These are phyloP conservation scores for Phaeosphaeria sp. DNA, from an alignment of 2,329 filamentous ascomycete species.

Conservation along the genomic window DNA sequence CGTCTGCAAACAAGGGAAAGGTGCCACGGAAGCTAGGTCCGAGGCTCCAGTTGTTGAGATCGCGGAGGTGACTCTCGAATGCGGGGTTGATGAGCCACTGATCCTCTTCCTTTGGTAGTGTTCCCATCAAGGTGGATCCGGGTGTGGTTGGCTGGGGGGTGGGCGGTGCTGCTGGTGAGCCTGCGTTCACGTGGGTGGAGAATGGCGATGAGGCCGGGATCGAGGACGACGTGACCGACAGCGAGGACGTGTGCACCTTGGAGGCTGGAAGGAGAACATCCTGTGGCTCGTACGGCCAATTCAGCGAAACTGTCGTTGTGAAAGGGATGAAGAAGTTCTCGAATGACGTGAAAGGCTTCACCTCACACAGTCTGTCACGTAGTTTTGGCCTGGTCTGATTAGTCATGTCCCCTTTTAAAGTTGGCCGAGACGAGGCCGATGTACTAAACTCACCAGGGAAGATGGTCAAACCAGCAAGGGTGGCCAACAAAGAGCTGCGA, in stretches of 20 bases:
- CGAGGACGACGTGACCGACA: constrained; percentile 32
- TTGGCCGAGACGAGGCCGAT: not conserved
- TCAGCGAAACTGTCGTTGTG: constrained; percentile 75
- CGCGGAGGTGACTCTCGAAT: constrained; percentile 79
- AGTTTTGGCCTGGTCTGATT: constrained; percentile 64
- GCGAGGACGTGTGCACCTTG: constrained; percentile 22
- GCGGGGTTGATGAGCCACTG: constrained; percentile 84
- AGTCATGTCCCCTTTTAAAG: not conserved
- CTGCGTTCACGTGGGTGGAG: constrained; percentile 38
- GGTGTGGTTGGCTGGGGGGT: constrained; percentile 30
- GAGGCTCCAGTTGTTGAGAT: constrained; percentile 81
- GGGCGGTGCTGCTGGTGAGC: constrained; percentile 30
- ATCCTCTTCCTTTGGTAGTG: constrained; percentile 49
- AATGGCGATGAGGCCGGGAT: constrained; percentile 34
- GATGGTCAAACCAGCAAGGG: constrained; percentile 81
- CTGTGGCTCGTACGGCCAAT: constrained; percentile 82
- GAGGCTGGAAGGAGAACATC: constrained; percentile 68
- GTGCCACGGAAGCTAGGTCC: constrained; percentile 71
- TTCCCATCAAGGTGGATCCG: constrained; percentile 13
- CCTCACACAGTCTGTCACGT: constrained; percentile 68
- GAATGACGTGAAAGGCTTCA: constrained; percentile 67
- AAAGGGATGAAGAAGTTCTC: constrained; percentile 85
- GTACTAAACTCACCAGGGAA: constrained; percentile 67
- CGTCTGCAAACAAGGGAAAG: constrained; percentile 63
- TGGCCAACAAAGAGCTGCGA: constrained; percentile 72